Base-by-base conservation (phyloP, 2,329 filamentous ascomycete genomes). In the Arthroderma sp. region DNA sequence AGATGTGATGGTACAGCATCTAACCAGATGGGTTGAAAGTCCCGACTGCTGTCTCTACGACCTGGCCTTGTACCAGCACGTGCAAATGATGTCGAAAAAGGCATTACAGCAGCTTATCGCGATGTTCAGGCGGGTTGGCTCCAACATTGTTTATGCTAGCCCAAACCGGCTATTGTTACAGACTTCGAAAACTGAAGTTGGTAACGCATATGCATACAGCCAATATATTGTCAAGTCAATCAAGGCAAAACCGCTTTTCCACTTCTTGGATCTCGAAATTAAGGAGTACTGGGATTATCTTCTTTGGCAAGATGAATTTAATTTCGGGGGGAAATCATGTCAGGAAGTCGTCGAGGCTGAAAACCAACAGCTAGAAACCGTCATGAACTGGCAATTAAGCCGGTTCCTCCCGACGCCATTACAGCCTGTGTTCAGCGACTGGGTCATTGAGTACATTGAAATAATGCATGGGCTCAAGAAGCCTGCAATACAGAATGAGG, bases 231-330 rank as follows among this genome's bases (percentile, higher is more conserved):
- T 98, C 57, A 95, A 95, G 68, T 94, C 88, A 0, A 95, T 99
- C 67, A 89, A 94, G 64, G 80, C 80, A 46, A 95, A 95, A 57
- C 87, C 91, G 0, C 74, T 95, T 0, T 99, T 99, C 66, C 85
- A 95, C 62, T 98, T 98, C 59, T 80, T 99, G 50, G 91, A 98
- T 56, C 73, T 99, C 3, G 85, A 95, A 55, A 91, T 99, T 63
- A 94, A 89, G 53, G 91, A 98, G 61, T 99, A 95, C 64, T 99
- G 91, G 91, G 91, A 99, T 62, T 96, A 95, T 57, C 78, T 99
- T 0, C 80, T 95, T 3, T 99, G 91, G 91, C 96, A 96, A 54
- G 91, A 99, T 55, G 86, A 95, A 64, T 95, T 89, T 72, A 98
- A 99, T 69, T 96, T 96, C 57, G 93, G 91, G 45, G 91, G 91